Conservation (phyloP, 1,139 yeast species). For the Schwanniomyces etchellsii region DNA sequence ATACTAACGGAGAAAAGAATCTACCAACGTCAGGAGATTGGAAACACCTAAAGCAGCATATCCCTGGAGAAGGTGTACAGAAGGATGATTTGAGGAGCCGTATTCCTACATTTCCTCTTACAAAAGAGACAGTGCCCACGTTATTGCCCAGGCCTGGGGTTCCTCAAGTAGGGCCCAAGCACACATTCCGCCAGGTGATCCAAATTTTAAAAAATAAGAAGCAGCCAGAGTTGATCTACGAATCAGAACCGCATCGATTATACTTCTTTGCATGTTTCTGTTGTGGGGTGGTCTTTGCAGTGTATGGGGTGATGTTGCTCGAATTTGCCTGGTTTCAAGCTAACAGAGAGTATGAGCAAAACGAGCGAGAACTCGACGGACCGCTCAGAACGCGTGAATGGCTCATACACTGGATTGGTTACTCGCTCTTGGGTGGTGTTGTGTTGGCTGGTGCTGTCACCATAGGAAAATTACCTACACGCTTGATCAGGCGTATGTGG, state of each 20-base stretch:
- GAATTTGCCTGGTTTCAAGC: constrained; percentile 59
- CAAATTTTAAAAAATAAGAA: constrained; percentile 50
- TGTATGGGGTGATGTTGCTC: constrained; percentile 58
- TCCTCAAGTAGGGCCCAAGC: constrained; percentile 57
- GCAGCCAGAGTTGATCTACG: constrained; percentile 72
- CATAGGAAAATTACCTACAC: constrained; percentile 52
- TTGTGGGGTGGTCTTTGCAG: constrained; percentile 59
- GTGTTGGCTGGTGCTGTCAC: constrained; percentile 38
- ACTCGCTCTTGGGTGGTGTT: constrained; percentile 32
- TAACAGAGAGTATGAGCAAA: constrained; percentile 52
- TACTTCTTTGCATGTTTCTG: constrained; percentile 69
- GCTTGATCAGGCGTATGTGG: constrained; percentile 72
- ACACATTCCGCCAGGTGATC: constrained; percentile 60
- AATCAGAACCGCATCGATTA: constrained; percentile 76
- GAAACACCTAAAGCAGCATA: constrained; percentile 43
- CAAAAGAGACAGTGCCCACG: constrained; percentile 62
- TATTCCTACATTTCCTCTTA: constrained; percentile 60
- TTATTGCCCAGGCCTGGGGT: constrained; percentile 69
- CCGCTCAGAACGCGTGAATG: constrained; percentile 34
- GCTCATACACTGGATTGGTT: constrained; percentile 23
- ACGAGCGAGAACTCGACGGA: constrained; percentile 39
- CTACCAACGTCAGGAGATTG: constrained; percentile 38
- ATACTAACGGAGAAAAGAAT: constrained; percentile 18
- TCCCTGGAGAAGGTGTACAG: constrained; percentile 57
- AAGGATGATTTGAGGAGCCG: constrained; percentile 44